Base-by-base conservation (phyloP, 306 rosid genomes). In the Fagus sylvatica region DNA sequence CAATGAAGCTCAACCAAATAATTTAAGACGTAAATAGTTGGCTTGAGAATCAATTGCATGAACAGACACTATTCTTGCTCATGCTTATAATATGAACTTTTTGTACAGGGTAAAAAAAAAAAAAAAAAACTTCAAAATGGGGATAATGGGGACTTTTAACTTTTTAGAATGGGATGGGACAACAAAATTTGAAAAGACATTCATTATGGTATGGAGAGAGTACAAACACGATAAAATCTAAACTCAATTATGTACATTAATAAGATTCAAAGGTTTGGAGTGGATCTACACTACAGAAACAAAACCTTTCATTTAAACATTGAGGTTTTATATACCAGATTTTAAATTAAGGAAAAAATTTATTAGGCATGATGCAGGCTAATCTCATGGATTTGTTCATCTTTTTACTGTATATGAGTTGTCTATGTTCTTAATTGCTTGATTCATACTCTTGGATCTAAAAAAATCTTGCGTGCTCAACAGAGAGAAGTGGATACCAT, bases 401-500 rank as follows among this genome's bases (percentile, higher is more conserved):
- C 66, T 32, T 76, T 64, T 60, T 43, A 40, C 42, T 70, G 22
- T 77, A 56, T 56, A 15, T n/a, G 12, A 53, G 59, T 48, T 70
- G n/a, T 53, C 12, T 56, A 15, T 69, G 15, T 48, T 59, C 30
- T 12, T 69, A 61, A 51, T 15, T 32, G 53, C 56, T 80, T 69
- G n/a, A 61, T 59, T 11, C 71, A 55, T 69, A 69, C 12, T 42
- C 17, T 32, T 39, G 57, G 71, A 53, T 42, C 51, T 46, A 0
- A 10, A 10, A 46, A 46, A 46, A 10, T 74, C 69, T 74, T 64
- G 48, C 55, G 43, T 82, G 79, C 81, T 81, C 78, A 55, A 70
- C 93, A 95, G 98, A 92, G 96, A 82, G 98, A 95, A 82, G 83
- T 83, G 66, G 98, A 95, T 79, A 80, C 96, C 34, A 89, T 74